These are phyloP conservation scores for Sonneratia alba DNA, from an alignment of 345 rosid genomes.

Conservation along the genomic window DNA sequence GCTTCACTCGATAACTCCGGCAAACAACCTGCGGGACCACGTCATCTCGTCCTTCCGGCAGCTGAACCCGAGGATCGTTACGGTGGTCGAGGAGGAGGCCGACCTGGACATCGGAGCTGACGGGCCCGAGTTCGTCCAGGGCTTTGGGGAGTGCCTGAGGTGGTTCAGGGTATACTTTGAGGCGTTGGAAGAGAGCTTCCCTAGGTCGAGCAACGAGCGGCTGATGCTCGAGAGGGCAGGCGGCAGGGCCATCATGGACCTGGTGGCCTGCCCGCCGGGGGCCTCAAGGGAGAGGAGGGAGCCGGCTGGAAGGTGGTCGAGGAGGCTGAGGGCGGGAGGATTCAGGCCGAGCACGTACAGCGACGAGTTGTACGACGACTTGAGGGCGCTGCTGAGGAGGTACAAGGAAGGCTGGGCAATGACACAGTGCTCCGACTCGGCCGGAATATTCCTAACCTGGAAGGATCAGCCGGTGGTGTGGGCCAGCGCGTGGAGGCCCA, in stretches of 20 bases:
- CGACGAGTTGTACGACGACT: slow-evolving; percentile 87
- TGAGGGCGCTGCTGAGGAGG: slow-evolving; percentile 81
- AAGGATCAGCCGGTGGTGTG: slow-evolving; percentile 93
- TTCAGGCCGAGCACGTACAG: slow-evolving; percentile 40
- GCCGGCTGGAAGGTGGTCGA: slow-evolving; percentile 66
- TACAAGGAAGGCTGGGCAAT: slow-evolving; percentile 91
- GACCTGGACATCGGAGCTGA: slow-evolving; percentile 65
- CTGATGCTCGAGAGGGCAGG: slow-evolving; percentile 77
- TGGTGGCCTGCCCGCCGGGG: slow-evolving; percentile 62
- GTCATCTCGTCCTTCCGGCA: slow-evolving; percentile 49
- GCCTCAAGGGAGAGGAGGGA: slow-evolving; percentile 74
- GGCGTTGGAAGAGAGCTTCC: slow-evolving; percentile 67
- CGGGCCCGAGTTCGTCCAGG: slow-evolving; percentile 51
- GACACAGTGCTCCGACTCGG: slow-evolving; percentile 45
- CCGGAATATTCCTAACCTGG: slow-evolving; percentile 90
- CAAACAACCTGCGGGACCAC: slow-evolving; percentile 47
- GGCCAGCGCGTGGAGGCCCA: slow-evolving; percentile 92
- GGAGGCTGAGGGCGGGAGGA: slow-evolving; percentile 52
- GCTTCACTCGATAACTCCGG: slow-evolving; percentile 44
- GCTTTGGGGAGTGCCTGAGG: slow-evolving; percentile 62
- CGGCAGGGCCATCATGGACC: slow-evolving; percentile 66
- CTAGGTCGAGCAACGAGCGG: slow-evolving; percentile 70
- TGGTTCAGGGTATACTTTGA: slow-evolving; percentile 96
- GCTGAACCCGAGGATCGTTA: slow-evolving; percentile 64
- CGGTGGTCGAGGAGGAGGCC: slow-evolving; percentile 87